These are phyloP conservation scores for Lepidium campestre DNA, from an alignment of 441 rosid species.

Conservation along the genomic window DNA sequence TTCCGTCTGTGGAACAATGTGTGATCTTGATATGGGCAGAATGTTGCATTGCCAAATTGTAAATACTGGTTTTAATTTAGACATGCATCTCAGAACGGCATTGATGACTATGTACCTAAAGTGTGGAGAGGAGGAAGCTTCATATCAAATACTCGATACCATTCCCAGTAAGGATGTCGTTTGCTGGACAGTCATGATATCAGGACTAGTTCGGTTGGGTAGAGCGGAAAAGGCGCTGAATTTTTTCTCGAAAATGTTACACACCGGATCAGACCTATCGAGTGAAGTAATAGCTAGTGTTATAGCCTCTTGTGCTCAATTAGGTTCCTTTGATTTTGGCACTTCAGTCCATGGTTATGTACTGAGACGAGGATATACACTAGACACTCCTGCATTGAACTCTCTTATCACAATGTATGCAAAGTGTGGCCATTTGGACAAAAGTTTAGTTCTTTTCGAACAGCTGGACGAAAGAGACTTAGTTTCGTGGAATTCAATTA, in stretches of 20 bases:
- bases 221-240: slow-evolving; percentile 40
- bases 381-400: slow-evolving; percentile 43
- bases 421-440: slow-evolving; percentile 42
- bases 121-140: slow-evolving; percentile 34
- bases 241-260: slow-evolving; percentile 40
- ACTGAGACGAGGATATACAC: slow-evolving; percentile 31
- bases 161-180: slow-evolving; percentile 40
- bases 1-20: slow-evolving; percentile 31
- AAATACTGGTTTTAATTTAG: slow-evolving; percentile 30
- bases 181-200: slow-evolving; percentile 56
- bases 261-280: slow-evolving; percentile 39
- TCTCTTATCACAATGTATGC: slow-evolving; percentile 58
- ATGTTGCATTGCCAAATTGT: slow-evolving; percentile 44
- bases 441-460: slow-evolving; percentile 39
- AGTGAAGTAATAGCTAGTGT: slow-evolving; percentile 43
- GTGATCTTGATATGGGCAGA: slow-evolving; percentile 42
- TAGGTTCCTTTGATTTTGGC: slow-evolving; percentile 42
- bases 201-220: slow-evolving; percentile 53
- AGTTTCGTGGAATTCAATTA: slow-evolving; percentile 64
- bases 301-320: slow-evolving; percentile 54
- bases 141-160: slow-evolving; percentile 29
- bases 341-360: slow-evolving; percentile 49
- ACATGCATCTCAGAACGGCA: slow-evolving; percentile 42
- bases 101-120: slow-evolving; percentile 47
- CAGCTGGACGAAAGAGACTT: slow-evolving; percentile 35